Percentiles rank a stretch among this genome's conserved stretches.
Evolutionary conservation across 2,329 filamentous ascomycete genomes (phyloP).

Genomic region (Tricladium varicosporioides): DNA sequence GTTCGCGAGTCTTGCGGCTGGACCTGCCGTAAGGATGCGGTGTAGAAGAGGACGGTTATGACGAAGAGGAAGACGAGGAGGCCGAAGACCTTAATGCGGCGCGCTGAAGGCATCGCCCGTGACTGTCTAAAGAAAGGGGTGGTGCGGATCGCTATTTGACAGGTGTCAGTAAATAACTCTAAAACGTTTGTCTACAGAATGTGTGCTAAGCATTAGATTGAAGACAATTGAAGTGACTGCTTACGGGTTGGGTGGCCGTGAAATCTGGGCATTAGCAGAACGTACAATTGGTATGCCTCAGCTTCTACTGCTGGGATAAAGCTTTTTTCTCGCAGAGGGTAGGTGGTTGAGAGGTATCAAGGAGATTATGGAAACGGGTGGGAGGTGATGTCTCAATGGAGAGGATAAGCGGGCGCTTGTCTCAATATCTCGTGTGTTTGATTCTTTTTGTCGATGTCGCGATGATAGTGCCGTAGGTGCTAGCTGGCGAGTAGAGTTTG

Average conservation of each 20-base stretch:
- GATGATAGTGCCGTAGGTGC: neutral
- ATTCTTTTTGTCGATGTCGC: neutral
- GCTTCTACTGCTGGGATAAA: neutral
- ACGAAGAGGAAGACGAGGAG: conserved; percentile 63
- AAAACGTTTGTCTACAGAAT: too few species aligned
- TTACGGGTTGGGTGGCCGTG: neutral
- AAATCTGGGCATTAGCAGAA: neutral
- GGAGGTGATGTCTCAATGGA: neutral
- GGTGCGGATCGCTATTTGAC: conserved; percentile 9
- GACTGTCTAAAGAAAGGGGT: conserved; percentile 20
- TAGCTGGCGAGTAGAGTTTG: too few species aligned
- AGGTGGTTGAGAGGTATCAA: neutral
- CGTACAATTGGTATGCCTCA: neutral
- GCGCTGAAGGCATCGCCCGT: conserved; percentile 61
- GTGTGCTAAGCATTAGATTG: too few species aligned
- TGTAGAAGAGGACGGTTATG: conserved; percentile 71
- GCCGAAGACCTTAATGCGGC: conserved; percentile 66
- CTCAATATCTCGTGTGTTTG: neutral
- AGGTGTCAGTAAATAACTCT: too few species aligned
- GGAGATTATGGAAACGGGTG: neutral
- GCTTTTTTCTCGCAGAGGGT: neutral
- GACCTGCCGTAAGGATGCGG: conserved; percentile 53
- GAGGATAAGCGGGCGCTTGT: neutral
- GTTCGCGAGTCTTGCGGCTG: conserved; percentile 42
- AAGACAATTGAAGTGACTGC: neutral